phyloP scores from a whole-genome alignment of 164 flowering plant genomes.

The Annona squamosa region DNA sequence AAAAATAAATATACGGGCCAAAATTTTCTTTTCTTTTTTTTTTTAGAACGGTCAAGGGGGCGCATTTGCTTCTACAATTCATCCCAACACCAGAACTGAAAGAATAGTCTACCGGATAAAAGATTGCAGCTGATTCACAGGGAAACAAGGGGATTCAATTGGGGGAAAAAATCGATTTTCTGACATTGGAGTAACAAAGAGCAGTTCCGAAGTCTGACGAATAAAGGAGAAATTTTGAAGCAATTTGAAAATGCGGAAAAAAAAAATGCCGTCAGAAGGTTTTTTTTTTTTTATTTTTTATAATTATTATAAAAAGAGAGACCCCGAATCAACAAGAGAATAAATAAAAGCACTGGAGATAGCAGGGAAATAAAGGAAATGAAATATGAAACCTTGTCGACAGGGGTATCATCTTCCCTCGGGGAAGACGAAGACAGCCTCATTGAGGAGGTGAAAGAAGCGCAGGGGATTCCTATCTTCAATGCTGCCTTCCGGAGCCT shows the following conservation, averaged over 20 bases:
- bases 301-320: neutral
- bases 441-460: slow-evolving; percentile 12
- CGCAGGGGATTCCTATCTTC: slow-evolving; percentile 23
- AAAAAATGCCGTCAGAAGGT: slow-evolving; percentile 2
- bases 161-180: neutral
- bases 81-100: neutral
- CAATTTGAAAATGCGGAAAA: neutral
- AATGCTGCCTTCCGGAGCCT: slow-evolving; percentile 20
- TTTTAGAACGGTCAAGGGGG: neutral
- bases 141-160: neutral
- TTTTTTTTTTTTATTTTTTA: slow-evolving; percentile 3
- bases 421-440: neutral
- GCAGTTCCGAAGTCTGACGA: neutral
- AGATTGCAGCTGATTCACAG: neutral
- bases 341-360: neutral
- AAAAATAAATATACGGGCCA: neutral
- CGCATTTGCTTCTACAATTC: neutral
- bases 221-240: neutral
- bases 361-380: neutral
- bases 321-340: neutral
- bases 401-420: slow-evolving; percentile 9
- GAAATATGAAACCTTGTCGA: slow-evolving; percentile 11
- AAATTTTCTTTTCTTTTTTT: too few species aligned
- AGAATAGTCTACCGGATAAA: neutral
- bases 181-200: neutral